Evolutionary conservation across 225 moss, liverwort and hornwort species (phyloP).

Genomic region (Bryoerythrophyllum caledonicum): DNA sequence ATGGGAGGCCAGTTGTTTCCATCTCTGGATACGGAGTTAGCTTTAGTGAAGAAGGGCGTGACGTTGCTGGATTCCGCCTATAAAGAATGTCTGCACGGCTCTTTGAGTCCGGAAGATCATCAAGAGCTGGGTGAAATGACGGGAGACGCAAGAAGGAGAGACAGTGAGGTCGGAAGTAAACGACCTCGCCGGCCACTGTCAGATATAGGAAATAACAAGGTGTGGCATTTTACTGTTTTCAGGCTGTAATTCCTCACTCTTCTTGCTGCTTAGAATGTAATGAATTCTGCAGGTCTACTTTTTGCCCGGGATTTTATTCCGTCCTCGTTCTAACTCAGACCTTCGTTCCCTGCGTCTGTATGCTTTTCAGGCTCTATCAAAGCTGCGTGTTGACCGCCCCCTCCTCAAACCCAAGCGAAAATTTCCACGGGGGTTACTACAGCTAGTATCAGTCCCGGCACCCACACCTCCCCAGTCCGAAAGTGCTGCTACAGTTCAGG

Average conservation of each 20-base stretch:
- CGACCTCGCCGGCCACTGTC: slow-evolving; percentile 56
- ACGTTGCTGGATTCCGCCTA: slow-evolving; percentile 77
- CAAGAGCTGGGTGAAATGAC: too few species aligned
- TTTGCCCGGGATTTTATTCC: background rate
- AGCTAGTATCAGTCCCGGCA: slow-evolving; percentile 41
- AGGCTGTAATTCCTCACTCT: background rate
- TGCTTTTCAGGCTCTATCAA: slow-evolving; percentile 25
- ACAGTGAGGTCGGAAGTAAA: slow-evolving; percentile 46
- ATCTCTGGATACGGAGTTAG: slow-evolving; percentile 51
- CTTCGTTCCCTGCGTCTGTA: background rate
- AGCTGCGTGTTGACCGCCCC: slow-evolving; percentile 35
- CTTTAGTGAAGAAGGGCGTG: slow-evolving; percentile 65
- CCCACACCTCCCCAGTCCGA: background rate
- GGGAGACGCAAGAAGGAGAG: slow-evolving; percentile 15
- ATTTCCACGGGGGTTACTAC: slow-evolving; percentile 46
- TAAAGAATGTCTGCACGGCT: slow-evolving; percentile 38
- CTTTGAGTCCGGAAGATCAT: slow-evolving; percentile 33
- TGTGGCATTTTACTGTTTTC: background rate
- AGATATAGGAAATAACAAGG: slow-evolving; percentile 63
- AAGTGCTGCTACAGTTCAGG: too few species aligned
- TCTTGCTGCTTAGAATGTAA: too few species aligned
- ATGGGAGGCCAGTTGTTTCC: slow-evolving; percentile 39
- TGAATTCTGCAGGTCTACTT: too few species aligned
- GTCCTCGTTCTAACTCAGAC: too few species aligned
- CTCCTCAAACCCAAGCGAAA: slow-evolving; percentile 52